Base-by-base conservation (phyloP, 177 flowering plant species). In the Viscum album region DNA sequence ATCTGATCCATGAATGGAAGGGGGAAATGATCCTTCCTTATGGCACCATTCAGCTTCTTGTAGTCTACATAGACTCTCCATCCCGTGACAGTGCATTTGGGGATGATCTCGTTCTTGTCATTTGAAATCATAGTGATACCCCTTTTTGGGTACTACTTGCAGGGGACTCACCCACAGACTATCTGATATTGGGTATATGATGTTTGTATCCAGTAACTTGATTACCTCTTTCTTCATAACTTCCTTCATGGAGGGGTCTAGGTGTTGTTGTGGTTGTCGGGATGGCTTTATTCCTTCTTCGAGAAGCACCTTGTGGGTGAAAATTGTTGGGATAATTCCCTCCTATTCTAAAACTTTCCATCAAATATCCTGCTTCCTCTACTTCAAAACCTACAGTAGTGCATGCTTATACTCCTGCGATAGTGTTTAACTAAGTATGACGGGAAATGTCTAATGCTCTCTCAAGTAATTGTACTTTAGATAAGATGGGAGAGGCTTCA, bases 21-120 rank as follows among this genome's bases (percentile, higher is more conserved):
- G 1, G 64, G 43, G 32, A 69, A 69, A 23, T 69, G 64, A 58
- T 69, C 63, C 39, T 69, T 69, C 4, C 19, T 8, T 39, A 17
- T 39, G 17, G 45, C 45, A 39, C 8, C 19, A 37, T 37, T 66
- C 52, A 66, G 17, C 45, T 39, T 39, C 50, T 60, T 62, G 28
- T 70, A 70, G 26, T 64, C 67, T 33, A 70, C 63, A 33, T 60
- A 70, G 2, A 70, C 60, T 31, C 41, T 15, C 41, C 67, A 70
- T 15, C 67, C 66, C 5, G 39, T 32, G 0, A 43, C 17, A 10
- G 74, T 72, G 70, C 72, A 78, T 35, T 61, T 34, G 3, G 35
- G 33, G 13, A 64, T n/a, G 8, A 75, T n/a, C 58, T 64, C 73
- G 36, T 71, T 76, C 7, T 70, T 68, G 58, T 83, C 88, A 39